These are phyloP conservation scores for Xylaria castorea DNA, from an alignment of 495 filamentous ascomycete species.

Conservation along the genomic window DNA sequence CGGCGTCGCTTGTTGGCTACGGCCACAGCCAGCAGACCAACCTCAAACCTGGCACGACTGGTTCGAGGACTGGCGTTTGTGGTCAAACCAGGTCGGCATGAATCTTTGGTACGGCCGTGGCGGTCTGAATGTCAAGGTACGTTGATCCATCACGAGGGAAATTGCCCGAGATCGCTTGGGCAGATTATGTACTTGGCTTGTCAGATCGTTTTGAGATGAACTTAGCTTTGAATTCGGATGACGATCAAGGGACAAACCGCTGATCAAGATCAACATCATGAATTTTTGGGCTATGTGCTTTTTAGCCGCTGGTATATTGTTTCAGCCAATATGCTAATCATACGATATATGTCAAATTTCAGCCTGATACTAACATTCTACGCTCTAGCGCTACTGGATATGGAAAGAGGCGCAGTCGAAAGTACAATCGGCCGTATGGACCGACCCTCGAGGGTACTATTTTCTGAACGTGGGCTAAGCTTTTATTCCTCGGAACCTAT, in stretches of 20 bases:
- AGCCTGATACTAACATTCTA: slow-evolving; percentile 1
- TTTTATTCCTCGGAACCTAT: not conserved
- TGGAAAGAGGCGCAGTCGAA: slow-evolving; percentile 67
- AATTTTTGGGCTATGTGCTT: not conserved
- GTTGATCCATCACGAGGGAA: slow-evolving; percentile 28
- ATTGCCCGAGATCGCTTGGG: slow-evolving; percentile 26
- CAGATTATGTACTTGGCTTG: slow-evolving; percentile 7
- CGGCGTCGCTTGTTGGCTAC: slow-evolving; percentile 70
- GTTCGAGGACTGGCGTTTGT: slow-evolving; percentile 65
- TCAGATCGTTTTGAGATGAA: not conserved
- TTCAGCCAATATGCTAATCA: slow-evolving; percentile 11
- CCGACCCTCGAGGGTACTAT: slow-evolving; percentile 67
- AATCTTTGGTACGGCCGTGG: slow-evolving; percentile 70
- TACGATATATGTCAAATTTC: not conserved
- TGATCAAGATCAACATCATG: not conserved
- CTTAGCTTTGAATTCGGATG: not conserved
- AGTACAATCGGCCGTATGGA: slow-evolving; percentile 64
- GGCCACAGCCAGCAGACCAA: slow-evolving; percentile 51
- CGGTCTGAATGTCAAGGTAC: slow-evolving; percentile 62
- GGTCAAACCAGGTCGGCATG: slow-evolving; percentile 64
- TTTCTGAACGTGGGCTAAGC: slow-evolving; percentile 57
- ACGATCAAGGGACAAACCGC: slow-evolving; percentile 5
- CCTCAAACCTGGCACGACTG: slow-evolving; percentile 61
- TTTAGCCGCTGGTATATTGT: slow-evolving; percentile 1
- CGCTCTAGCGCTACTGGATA: slow-evolving; percentile 62